Percentiles rank a stretch among this genome's conserved stretches.
Conservation (phyloP, 495 filamentous ascomycete genomes). For the Margaritispora aquatica region DNA sequence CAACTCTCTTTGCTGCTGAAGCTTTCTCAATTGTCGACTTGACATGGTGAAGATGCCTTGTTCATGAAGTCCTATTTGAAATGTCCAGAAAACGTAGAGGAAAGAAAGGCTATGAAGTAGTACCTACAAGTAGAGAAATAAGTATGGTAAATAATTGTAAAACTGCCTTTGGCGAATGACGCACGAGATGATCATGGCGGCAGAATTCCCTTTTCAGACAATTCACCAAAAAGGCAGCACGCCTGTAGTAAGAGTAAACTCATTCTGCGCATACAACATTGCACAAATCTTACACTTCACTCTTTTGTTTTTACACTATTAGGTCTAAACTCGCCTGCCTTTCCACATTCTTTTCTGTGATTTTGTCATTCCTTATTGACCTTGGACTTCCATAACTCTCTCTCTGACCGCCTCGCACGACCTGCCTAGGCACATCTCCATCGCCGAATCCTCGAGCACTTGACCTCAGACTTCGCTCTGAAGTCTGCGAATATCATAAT, state of each 20-base stretch:
- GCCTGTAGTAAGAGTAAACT: neutral
- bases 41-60: slow-evolving; percentile 52
- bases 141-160: neutral
- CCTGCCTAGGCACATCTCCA: no score
- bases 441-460: neutral
- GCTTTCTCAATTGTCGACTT: slow-evolving; percentile 69
- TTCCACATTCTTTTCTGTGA: slow-evolving; percentile 1
- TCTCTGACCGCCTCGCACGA: slow-evolving; percentile 1
- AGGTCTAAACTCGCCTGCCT: neutral
- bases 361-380: neutral
- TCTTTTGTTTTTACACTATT: neutral
- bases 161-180: slow-evolving; percentile 11
- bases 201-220: slow-evolving; percentile 13
- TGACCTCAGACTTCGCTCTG: slow-evolving; percentile 13
- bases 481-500: slow-evolving; percentile 7
- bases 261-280: neutral
- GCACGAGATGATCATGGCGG: slow-evolving; percentile 3
- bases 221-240: neutral
- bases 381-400: neutral
- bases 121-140: neutral
- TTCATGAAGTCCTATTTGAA: no score
- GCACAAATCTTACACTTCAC: neutral
- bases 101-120: no score
- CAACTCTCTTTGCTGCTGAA: slow-evolving; percentile 58
- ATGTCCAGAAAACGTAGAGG: no score